phyloP scores from a whole-genome alignment of 768 basidiomycete genomes.

The Suillus decipiens region DNA sequence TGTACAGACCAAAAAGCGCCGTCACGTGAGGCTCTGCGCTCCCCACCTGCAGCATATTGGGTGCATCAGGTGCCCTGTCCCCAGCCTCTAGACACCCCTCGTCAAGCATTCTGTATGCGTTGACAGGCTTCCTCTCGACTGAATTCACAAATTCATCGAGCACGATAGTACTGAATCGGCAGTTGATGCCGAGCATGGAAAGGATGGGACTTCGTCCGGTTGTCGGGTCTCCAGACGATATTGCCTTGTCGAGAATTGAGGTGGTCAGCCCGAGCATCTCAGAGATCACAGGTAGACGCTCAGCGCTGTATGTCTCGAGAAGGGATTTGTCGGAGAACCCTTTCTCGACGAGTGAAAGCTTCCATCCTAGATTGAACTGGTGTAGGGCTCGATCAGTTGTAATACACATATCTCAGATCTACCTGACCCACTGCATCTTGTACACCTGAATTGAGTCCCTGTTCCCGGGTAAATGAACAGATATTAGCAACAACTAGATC shows the following conservation, averaged over 20 bases:
- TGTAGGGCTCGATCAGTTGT: neutral
- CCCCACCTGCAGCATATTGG: constrained; percentile 20
- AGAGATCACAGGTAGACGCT: constrained; percentile 32
- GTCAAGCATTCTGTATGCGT: constrained; percentile 13
- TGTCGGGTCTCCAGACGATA: neutral
- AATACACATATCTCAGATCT: neutral
- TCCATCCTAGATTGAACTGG: constrained; percentile 29
- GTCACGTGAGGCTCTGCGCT: constrained; percentile 11
- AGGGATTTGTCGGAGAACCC: constrained; percentile 22
- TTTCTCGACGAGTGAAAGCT: constrained; percentile 28
- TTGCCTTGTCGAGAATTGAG: neutral
- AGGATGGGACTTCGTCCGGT: constrained; percentile 20
- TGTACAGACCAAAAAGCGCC: constrained; percentile 31
- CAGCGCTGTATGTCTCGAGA: constrained; percentile 27
- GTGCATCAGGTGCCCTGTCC: constrained; percentile 15
- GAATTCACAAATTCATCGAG: constrained; percentile 9
- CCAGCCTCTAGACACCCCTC: constrained; percentile 17
- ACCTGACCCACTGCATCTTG: constrained; percentile 38
- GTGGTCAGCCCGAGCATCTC: constrained; percentile 28
- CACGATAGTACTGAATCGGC: constrained; percentile 16
- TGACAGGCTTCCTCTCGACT: constrained; percentile 2
- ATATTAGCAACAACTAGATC: neutral
- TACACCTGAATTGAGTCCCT: constrained; percentile 40
- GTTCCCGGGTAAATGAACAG: constrained; percentile 8
- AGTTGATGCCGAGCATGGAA: constrained; percentile 34